Conservation (phyloP, 176 grass and related monocot genomes). For the Microstegium vimineum region DNA sequence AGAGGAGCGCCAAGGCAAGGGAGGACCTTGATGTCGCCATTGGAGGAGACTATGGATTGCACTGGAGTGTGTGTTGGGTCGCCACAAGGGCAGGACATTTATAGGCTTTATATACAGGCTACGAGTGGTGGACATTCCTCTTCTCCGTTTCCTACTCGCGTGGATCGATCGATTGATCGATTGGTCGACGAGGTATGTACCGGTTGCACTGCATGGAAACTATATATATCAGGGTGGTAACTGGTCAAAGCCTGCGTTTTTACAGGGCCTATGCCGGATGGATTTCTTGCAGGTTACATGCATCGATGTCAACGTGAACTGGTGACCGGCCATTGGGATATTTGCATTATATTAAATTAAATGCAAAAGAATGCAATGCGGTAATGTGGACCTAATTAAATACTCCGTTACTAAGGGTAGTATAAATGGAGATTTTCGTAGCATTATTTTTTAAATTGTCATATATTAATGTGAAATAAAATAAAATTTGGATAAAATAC, state of each 20-base stretch:
- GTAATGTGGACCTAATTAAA: too few species aligned
- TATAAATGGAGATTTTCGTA: too few species aligned
- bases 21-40: conserved; percentile 28
- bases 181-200: background rate
- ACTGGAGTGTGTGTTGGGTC: background rate
- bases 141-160: background rate
- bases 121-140: background rate
- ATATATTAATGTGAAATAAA: too few species aligned
- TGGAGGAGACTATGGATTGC: background rate
- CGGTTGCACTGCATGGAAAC: background rate
- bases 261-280: background rate
- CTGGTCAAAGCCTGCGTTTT: conserved; percentile 17
- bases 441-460: too few species aligned
- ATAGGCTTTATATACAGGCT: conserved; percentile 17
- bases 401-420: too few species aligned
- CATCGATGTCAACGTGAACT: too few species aligned
- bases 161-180: background rate
- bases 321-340: too few species aligned
- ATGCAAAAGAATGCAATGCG: too few species aligned
- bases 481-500: too few species aligned
- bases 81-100: background rate
- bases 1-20: conserved; percentile 21
- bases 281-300: background rate
- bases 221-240: conserved; percentile 23
- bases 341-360: too few species aligned